Base-by-base conservation (phyloP, 257 asterid genomes). In the Solanum paucissectum region DNA sequence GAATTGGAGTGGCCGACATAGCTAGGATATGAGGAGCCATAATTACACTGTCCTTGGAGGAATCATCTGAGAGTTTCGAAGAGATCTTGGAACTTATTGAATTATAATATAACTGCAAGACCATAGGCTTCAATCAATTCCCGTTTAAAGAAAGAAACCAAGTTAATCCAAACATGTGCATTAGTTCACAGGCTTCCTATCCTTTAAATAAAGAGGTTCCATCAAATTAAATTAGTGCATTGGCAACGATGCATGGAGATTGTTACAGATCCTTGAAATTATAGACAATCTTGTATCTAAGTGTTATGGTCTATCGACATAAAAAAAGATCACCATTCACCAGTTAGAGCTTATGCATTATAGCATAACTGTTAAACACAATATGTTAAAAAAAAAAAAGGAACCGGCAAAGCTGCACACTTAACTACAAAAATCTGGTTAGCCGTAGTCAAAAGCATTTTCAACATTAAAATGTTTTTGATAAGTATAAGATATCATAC, bases 21-120 rank as follows among this genome's bases (percentile, higher is more conserved):
- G 99, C 98, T 77, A 97, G 94, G 88, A 97, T 96, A 90, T 97
- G 99, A 36, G 99, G 99, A 86, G 96, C 98, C 98, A 97, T 95
- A 87, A 87, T 33, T 6, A 88, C 87, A 73, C 88, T 92, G 86
- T 89, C 89, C 83, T 93, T 91, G 74, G 74, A 33, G 83, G 93
- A 71, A 52, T 90, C 96, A 38, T 88, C 92, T 77, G 94, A 83
- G 87, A 87, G 87, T 64, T 90, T 89, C 37, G 94, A 86, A 38
- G 83, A 87, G 89, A 92, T 87, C 87, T 93, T 95, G 88, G 98
- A 91, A 86, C 89, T 86, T 86, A 91, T 83, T 83, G 93, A 92
- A 87, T 92, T 94, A 88, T 91, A 93, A 87, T 94, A 95, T 88
- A 95, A 90, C 99, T 97, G 97, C 95, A 92, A 91, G 42, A 87